These are phyloP conservation scores for Corrigiola litoralis DNA, from an alignment of 179 eudicot genomes.

Conservation along the genomic window DNA sequence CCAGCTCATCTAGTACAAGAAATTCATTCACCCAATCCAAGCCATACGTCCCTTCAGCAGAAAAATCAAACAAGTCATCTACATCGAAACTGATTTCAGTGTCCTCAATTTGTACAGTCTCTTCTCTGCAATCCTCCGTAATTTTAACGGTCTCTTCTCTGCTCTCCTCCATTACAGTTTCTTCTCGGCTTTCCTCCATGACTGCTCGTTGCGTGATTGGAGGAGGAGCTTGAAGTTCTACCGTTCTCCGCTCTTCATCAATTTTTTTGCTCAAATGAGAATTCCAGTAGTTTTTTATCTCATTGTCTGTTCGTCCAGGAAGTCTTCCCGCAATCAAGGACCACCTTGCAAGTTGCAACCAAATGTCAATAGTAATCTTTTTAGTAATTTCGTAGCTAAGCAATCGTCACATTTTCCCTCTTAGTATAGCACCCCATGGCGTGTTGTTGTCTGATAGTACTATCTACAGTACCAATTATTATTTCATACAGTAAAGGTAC, in stretches of 20 bases:
- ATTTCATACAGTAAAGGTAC: too few species aligned
- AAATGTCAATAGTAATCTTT: neutral
- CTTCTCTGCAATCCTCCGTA: constrained; percentile 11
- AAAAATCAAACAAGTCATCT: constrained; percentile 41
- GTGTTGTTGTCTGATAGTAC: too few species aligned
- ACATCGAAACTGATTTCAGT: constrained; percentile 25
- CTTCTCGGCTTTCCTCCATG: neutral
- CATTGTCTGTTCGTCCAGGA: constrained; percentile 75
- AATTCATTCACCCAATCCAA: constrained; percentile 42
- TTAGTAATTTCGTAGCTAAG: neutral
- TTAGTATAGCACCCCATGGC: too few species aligned
- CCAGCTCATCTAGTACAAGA: constrained; percentile 25
- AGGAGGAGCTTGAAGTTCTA: constrained; percentile 5
- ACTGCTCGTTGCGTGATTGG: neutral
- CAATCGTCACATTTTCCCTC: too few species aligned
- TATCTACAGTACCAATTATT: too few species aligned
- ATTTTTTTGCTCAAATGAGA: constrained; percentile 75
- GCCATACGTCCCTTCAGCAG: constrained; percentile 26
- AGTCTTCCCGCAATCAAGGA: constrained; percentile 68
- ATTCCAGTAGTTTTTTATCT: constrained; percentile 77
- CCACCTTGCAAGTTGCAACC: constrained; percentile 50
- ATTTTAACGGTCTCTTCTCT: neutral
- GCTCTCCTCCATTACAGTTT: neutral
- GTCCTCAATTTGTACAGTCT: constrained; percentile 5
- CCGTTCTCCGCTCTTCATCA: constrained; percentile 8